phyloP scores from a whole-genome alignment of 768 basidiomycete genomes.

The Boletus rufocinnamomeus region DNA sequence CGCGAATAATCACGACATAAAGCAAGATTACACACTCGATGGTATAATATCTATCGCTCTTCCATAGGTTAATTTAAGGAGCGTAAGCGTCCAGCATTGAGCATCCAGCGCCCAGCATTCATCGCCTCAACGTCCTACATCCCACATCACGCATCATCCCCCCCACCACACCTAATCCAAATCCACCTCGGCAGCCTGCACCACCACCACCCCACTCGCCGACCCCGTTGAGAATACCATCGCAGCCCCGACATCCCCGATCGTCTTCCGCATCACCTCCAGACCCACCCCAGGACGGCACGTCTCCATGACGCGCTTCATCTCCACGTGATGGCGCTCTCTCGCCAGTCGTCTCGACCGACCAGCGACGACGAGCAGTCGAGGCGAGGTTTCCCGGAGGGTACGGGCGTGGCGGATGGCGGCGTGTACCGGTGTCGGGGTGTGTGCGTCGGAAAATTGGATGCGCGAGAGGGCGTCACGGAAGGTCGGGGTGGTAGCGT shows the following conservation, averaged over 20 bases:
- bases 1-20: too few relatives aligned
- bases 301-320: conserved; percentile 61
- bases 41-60: too few relatives aligned
- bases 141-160: too few relatives aligned
- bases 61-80: too few relatives aligned
- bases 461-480: conserved; percentile 55
- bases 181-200: conserved; percentile 42
- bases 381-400: conserved; percentile 30
- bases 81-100: too few relatives aligned
- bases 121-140: too few relatives aligned
- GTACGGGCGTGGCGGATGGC: conserved; percentile 45
- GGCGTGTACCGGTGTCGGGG: conserved; percentile 62
- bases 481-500: conserved; percentile 14
- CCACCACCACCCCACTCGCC: conserved; percentile 60
- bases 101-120: too few relatives aligned
- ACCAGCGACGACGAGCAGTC: conserved; percentile 68
- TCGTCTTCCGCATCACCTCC: conserved; percentile 63
- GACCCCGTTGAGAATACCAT: conserved; percentile 61
- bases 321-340: conserved; percentile 69
- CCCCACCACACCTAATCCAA: too few relatives aligned
- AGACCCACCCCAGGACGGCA: conserved; percentile 3
- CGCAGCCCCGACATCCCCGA: conserved; percentile 86
- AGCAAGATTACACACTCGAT: too few relatives aligned
- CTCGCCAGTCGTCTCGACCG: conserved; percentile 73
- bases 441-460: conserved; percentile 56